phyloP scores from a whole-genome alignment of 169 alveolate species.

The Plasmodium vivax region DNA sequence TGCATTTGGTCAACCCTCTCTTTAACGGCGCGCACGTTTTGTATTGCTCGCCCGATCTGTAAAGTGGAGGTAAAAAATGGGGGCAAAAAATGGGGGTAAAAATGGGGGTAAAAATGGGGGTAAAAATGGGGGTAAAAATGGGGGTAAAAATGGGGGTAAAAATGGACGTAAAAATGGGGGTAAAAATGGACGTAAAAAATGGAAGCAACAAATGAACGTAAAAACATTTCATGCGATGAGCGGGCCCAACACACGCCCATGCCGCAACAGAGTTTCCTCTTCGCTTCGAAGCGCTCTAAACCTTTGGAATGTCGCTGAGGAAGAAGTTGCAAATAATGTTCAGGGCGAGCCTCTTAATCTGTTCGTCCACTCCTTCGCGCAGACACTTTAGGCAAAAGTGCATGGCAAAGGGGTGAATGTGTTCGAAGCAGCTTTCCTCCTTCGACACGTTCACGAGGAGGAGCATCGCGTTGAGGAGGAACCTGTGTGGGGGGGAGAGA shows the following conservation, averaged over 20 bases:
- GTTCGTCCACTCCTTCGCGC: slow-evolving; percentile 1
- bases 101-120: no score
- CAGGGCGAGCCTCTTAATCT: slow-evolving; percentile 26
- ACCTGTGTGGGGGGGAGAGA: background rate
- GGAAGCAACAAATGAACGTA: background rate
- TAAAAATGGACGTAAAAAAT: no score
- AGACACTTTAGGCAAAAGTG: slow-evolving; percentile 13
- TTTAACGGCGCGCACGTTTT: background rate
- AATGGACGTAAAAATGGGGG: no score
- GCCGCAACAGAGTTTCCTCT: background rate
- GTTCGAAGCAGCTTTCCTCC: slow-evolving; percentile 44
- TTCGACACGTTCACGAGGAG: slow-evolving; percentile 33
- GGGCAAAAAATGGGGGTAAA: no score
- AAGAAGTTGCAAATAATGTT: slow-evolving; percentile 38
- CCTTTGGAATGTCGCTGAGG: slow-evolving; percentile 58
- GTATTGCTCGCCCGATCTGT: slow-evolving; percentile 28
- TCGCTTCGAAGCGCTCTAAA: background rate
- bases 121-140: no score
- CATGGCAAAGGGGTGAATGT: background rate
- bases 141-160: no score
- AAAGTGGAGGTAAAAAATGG: background rate
- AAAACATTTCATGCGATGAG: background rate
- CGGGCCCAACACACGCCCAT: background rate
- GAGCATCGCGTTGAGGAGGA: background rate
- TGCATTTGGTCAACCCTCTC: slow-evolving; percentile 5